A percentile compares a stretch with the other conserved stretches of the same genome.
Evolutionary conservation across 2,329 filamentous ascomycete genomes (phyloP).

Genomic region (Botryotinia globosa): DNA sequence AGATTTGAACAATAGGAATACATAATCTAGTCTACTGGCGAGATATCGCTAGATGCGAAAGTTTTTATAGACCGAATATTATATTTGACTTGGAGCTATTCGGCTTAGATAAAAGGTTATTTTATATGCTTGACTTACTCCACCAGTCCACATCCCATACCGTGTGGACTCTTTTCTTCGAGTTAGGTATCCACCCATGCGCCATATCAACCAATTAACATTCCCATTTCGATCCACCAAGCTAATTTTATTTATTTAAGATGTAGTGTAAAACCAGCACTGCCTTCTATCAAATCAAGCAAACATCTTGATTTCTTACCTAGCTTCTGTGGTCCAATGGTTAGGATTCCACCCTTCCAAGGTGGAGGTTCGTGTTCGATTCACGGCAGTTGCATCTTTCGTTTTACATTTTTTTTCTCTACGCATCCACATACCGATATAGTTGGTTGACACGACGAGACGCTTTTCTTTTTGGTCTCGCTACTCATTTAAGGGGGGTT

Average conservation of each 20-base stretch:
- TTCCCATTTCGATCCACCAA: rapidly evolving
- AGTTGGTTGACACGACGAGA: rapidly evolving
- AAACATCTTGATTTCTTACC: background rate
- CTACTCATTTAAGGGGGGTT: background rate
- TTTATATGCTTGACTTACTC: background rate
- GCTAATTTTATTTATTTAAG: rapidly evolving
- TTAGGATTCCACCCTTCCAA: conserved; percentile 21
- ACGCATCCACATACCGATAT: rapidly evolving
- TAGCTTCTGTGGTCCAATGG: conserved; percentile 17
- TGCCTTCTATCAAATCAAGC: background rate
- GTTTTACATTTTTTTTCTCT: background rate
- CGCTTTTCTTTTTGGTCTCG: background rate
- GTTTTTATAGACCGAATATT: background rate
- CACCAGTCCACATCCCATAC: background rate
- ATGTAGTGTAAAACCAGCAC: rapidly evolving
- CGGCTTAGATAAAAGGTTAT: background rate
- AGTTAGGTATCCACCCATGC: background rate
- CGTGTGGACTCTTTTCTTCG: background rate
- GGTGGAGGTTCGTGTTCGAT: conserved; percentile 20
- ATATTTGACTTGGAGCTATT: background rate
- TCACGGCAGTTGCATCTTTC: background rate
- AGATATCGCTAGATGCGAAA: background rate
- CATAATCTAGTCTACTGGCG: background rate
- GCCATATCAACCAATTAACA: background rate
- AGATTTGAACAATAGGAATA: background rate